Evolutionary conservation across 1,284 basidiomycete genomes (phyloP), one percentile per base, ranked within the genome.

Genomic region (Malassezia yamatoensis): DNA sequence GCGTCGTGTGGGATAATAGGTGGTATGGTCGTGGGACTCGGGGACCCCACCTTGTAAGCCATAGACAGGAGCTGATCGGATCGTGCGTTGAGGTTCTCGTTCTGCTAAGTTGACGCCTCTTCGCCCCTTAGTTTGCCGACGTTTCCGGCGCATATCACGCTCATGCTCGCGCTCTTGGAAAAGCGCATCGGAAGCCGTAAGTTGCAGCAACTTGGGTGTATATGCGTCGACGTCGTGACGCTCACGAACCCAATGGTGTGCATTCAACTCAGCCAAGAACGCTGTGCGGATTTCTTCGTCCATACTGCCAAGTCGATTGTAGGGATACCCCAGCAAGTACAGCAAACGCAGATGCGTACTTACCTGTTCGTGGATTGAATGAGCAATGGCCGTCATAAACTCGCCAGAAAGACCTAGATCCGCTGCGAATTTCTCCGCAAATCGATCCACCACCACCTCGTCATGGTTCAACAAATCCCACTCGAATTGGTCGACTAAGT

Each of bases 401-500:
- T 99, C 93, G 38, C 90, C 89, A 34, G 82, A 81, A 16, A 98
- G 78, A 1, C 94, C 94, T 15, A 99, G 78, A 67, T 99, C 94
- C 21, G 82, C 82, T 2, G 85, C 80, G 75, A 94, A 96, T 0
- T 85, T 80, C 62, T 87, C 85, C 8, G 93, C 90, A 76, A 98
- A 98, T 49, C 85, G 83, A 76, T 99, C 94, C 0, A 93, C 90
- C 1, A 86, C 85, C 1, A 87, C 84, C 46, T 80, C 79, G 35
- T 81, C 79, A 62, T 85, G 86, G 49, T 62, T 61, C 67, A 85
- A 85, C 43, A 96, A 78, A 76, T 98, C 93, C 94, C 94, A 99
- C 75, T 99, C 94, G 72, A 99, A 94, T 70, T 91, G 88, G 77
- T 99, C 94, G 51, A 90, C 85, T 29, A 99, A 81, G 75, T 94